Base-by-base conservation (phyloP, 2,329 filamentous ascomycete genomes). In the Cytospora paraplurivora region DNA sequence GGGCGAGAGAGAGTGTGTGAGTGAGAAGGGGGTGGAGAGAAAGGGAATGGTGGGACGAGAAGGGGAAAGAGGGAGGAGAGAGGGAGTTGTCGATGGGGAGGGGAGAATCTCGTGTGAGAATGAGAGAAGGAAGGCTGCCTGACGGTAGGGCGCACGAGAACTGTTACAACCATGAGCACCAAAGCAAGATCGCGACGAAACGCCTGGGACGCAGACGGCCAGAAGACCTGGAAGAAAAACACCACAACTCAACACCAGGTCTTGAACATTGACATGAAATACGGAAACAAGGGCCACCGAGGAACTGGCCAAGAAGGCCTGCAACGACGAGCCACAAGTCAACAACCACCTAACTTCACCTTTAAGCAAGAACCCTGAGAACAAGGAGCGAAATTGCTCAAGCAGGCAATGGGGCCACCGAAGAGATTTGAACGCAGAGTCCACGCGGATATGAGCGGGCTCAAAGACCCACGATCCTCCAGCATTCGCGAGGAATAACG, bases 401-500 rank as follows among this genome's bases (percentile, higher is more conserved):
- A 57, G 4, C 41, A 57, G 56, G 56, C 3, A 5, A 35, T 19
- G 35, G 32, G n/a, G 32, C 32, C 32, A 57, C 13, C 44, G 15
- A 34, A 19, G 37, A 47, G 41, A 6, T 21, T 11, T 6, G 41
- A 49, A 21, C 19, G 17, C 17, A 21, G 56, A 15, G 4, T 17
- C 10, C 41, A 34, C 21, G 6, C 41, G 41, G 56, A 47, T n/a
- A 47, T n/a, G 44, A 47, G 32, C 35, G 21, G 56, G 8, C 32
- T n/a, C 35, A n/a, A 27, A 47, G 56, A 47, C 27, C 21, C 56
- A 50, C 56, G 56, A 57, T 50, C 41, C 56, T 50, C 56, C 56
- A 34, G 12, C 1, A 19, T 32, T 32, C 33, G 41, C 41, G 41
- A 50, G 41, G 27, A 57, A 57, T 33, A 50, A 27, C 44, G 56